Conservation (phyloP, 2,329 filamentous ascomycete genomes). For the Colletotrichum ledebouriae region DNA sequence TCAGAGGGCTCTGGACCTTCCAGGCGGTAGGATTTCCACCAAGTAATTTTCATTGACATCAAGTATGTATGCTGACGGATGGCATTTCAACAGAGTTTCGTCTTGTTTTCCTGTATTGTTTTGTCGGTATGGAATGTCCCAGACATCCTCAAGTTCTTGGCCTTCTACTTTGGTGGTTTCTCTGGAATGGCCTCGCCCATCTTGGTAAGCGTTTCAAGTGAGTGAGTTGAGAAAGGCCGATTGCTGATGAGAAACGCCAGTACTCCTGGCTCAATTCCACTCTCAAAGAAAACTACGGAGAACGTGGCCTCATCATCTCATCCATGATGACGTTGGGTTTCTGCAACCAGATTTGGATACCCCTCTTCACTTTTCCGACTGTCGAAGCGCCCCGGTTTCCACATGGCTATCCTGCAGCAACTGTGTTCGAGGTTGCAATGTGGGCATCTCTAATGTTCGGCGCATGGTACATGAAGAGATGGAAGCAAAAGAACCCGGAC, state of each 20-base stretch:
- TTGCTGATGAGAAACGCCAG: background rate
- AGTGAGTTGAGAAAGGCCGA: background rate
- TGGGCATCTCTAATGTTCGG: slow-evolving; percentile 48
- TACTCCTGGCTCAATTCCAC: slow-evolving; percentile 52
- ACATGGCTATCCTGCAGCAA: slow-evolving; percentile 47
- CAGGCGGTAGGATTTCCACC: slow-evolving; percentile 38
- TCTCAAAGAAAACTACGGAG: slow-evolving; percentile 50
- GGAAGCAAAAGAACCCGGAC: slow-evolving; percentile 45
- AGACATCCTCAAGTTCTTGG: slow-evolving; percentile 48
- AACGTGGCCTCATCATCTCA: slow-evolving; percentile 50
- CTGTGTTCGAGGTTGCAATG: slow-evolving; percentile 47
- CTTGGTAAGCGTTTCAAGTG: slow-evolving; percentile 4
- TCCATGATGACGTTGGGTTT: slow-evolving; percentile 54
- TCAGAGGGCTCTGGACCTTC: slow-evolving; percentile 49
- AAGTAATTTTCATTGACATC: no score
- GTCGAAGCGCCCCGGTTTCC: slow-evolving; percentile 47
- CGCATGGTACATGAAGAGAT: slow-evolving; percentile 47
- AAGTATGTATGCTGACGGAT: background rate
- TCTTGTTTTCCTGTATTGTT: slow-evolving; percentile 49
- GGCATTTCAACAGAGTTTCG: slow-evolving; percentile 26
- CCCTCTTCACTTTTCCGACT: slow-evolving; percentile 48
- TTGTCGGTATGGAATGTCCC: slow-evolving; percentile 50
- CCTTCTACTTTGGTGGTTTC: slow-evolving; percentile 50
- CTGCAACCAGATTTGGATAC: slow-evolving; percentile 48
- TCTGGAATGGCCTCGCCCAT: slow-evolving; percentile 51